Evolutionary conservation across 129 eudicot genomes (phyloP).

Genomic region (Dittrichia graveolens): DNA sequence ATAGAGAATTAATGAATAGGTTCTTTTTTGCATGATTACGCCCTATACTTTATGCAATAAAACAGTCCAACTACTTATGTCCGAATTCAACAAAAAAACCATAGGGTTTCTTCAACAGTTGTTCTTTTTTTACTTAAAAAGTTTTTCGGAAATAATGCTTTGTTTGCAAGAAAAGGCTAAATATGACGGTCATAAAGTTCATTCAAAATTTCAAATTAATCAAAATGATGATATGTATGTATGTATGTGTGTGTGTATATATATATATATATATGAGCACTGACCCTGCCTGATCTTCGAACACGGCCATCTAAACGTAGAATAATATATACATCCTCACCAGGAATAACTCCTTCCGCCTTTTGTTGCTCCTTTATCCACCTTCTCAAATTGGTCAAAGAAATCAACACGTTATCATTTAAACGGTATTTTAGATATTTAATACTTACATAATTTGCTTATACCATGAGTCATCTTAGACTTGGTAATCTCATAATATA

Average conservation of each 20-base stretch:
- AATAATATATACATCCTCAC: constrained; percentile 93
- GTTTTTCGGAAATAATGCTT: not conserved
- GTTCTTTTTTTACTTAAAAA: not conserved
- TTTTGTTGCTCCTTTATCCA: constrained; percentile 89
- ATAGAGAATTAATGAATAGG: too few relatives aligned
- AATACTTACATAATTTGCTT: too few relatives aligned
- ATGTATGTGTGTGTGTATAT: too few relatives aligned
- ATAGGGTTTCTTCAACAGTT: too few relatives aligned
- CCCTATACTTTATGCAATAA: too few relatives aligned
- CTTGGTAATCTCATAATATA: too few relatives aligned
- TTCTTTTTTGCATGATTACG: too few relatives aligned
- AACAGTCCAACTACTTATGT: too few relatives aligned
- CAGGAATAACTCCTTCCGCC: constrained; percentile 85
- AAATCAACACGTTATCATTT: not conserved
- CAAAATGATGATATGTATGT: not conserved
- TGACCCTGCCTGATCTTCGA: constrained; percentile 90
- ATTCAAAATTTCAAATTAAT: not conserved
- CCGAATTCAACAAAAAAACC: not conserved
- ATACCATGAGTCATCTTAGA: too few relatives aligned
- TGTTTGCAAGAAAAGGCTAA: constrained; percentile 1
- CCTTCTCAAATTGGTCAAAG: constrained; percentile 36
- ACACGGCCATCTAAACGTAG: constrained; percentile 96
- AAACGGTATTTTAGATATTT: not conserved
- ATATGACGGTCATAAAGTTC: not conserved
- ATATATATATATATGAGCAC: constrained; percentile 17